Evolutionary conservation across 805 yeast genomes (phyloP), one percentile per base, ranked within the genome.

Genomic region (Kazachstania psychrophila): DNA sequence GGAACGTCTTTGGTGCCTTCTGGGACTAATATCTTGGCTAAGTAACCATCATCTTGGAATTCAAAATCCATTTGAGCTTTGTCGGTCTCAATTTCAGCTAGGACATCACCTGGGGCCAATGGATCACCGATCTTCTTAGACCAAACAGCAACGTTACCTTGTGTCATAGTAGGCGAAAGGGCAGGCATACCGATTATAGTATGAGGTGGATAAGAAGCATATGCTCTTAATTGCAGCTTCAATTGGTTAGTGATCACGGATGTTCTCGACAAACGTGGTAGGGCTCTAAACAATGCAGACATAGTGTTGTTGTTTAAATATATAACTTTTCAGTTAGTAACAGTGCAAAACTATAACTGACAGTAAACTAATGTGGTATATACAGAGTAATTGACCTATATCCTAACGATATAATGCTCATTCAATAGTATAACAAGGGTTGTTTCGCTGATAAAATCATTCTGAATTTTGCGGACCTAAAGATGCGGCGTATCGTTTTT

Each of bases 81-180:
- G 64, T 88, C 98, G 49, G 98, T 89, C 69, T 89, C 98, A 47
- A 89, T 81, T 67, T 89, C 97, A 42, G 96, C 96, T 49, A 89
- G 75, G 32, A 92, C 79, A 58, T 88, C 96, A 64, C 98, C 98
- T 15, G 96, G 92, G 22, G 72, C 54, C 48, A 92, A 75, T 61
- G 75, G 65, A 60, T 92, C 98, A 56, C 98, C 98, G 26, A 79
- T 84, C 31, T 73, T 64, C 69, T 88, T 92, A 59, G 77, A 73
- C 98, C 98, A 92, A 41, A 75, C 69, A 27, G 89, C 89, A 47
- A 92, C 69, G 62, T 77, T 80, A 60, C 98, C 98, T 58, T 84
- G 89, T 43, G 96, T 83, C 99, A 92, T 92, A 37, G 99, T 92
- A 47, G 99, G 98, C n/a, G 97, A 89, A 54, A 92, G 70, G 8